Conservation (phyloP, 2,329 filamentous ascomycete genomes). For the Tolypocladium nubicola region DNA sequence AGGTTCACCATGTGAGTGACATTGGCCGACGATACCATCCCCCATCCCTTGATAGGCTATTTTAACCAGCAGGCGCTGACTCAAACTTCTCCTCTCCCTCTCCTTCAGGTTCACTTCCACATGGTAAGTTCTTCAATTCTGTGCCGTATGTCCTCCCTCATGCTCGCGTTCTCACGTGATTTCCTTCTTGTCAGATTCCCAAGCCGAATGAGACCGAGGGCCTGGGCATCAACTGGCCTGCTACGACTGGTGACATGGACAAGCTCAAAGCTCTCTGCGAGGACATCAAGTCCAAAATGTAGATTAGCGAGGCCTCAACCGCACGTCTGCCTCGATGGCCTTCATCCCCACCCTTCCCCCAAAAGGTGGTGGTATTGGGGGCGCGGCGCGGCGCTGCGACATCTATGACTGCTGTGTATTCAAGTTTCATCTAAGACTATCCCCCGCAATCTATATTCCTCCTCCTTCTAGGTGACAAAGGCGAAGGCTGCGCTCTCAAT, state of each 20-base stretch:
- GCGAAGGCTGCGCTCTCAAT: not conserved
- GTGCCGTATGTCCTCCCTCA: not conserved
- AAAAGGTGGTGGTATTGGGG: not conserved
- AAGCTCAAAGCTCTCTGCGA: slow-evolving; percentile 69
- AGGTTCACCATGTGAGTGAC: slow-evolving; percentile 71
- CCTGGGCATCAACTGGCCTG: slow-evolving; percentile 70
- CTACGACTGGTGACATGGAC: slow-evolving; percentile 67
- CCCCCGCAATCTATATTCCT: not conserved
- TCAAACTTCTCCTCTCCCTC: not conserved
- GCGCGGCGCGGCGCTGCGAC: not conserved
- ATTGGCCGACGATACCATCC: not conserved
- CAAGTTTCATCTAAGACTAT: not conserved
- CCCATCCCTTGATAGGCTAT: not conserved
- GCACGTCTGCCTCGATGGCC: not conserved
- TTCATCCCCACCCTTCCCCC: not conserved
- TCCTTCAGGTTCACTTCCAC: slow-evolving; percentile 73
- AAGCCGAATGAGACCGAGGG: slow-evolving; percentile 83
- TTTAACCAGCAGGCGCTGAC: not conserved
- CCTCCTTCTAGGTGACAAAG: not conserved
- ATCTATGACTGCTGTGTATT: not conserved
- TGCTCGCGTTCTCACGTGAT: not conserved
- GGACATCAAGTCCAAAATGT: slow-evolving; percentile 87
- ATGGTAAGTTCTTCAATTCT: slow-evolving; percentile 46
- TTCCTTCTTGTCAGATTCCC: slow-evolving; percentile 56
- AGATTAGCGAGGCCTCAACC: slow-evolving; percentile 11